Evolutionary conservation across 169 alveolate species (phyloP), one percentile per base, ranked within the genome.

Genomic region (Cryptosporidium meleagridis): DNA sequence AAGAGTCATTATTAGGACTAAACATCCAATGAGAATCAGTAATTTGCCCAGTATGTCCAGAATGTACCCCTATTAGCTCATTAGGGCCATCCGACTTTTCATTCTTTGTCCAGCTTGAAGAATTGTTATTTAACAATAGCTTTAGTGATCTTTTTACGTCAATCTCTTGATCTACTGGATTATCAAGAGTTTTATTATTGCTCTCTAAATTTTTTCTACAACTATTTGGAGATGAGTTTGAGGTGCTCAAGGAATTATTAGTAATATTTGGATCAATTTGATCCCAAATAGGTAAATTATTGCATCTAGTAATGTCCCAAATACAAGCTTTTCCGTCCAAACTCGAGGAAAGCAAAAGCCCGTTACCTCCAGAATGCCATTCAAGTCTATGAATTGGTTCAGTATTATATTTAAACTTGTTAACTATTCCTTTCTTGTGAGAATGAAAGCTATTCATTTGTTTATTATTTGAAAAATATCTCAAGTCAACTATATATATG

Each of bases 351-450:
- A 80, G 68, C 31, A 80, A 29, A 29, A 80, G 67, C 8, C 89
- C 75, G 26, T 80, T 80, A n/a, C 89, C 89, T n/a, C 75, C 89
- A 7, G 67, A 23, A 44, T 80, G 89, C 89, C 89, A 80, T 62
- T 80, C 89, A 4, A 80, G 75, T 65, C 89, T 80, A 26, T 80
- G 89, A 5, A 80, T 67, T 8, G 68, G 65, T 21, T 80, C 75
- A 26, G 45, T 31, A 35, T 58, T 45, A 48, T 62, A 80, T 41
- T 59, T 62, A 58, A 80, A 80, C 21, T 21, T 62, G 39, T 62
- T 80, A 16, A 80, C 33, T 16, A 80, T 59, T 0, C 72, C 72
- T 61, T 44, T 37, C 1, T 26, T 59, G 62, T 41, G 61, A 26
- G 65, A 44, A 29, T 3, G 7, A 0, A 44, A 26, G 14, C 29